phyloP scores from a whole-genome alignment of 2,329 filamentous ascomycete species.

The Aspergillus carbonarius region DNA sequence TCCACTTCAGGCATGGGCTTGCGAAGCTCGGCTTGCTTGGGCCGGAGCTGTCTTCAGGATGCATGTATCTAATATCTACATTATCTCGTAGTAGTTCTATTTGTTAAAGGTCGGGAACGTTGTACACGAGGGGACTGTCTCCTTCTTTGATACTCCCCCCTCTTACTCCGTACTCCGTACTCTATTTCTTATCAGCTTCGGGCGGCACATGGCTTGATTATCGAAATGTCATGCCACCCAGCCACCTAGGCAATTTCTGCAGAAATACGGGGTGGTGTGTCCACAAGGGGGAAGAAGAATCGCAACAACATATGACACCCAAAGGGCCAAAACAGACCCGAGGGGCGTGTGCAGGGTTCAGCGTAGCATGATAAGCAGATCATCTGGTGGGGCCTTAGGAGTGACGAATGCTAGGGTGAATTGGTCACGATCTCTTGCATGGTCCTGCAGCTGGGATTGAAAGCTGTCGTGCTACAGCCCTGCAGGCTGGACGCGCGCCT shows the following conservation, averaged over 20 bases:
- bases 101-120: too few species aligned
- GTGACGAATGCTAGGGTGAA: conserved; percentile 8
- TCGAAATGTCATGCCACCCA: conserved; percentile 3
- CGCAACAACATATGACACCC: conserved; percentile 6
- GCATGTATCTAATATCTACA: too few species aligned
- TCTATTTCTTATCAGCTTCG: not conserved
- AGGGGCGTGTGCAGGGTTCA: conserved; percentile 3
- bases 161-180: not conserved
- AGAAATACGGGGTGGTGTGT: conserved; percentile 1
- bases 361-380: conserved; percentile 9
- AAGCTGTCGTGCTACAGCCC: conserved; percentile 4
- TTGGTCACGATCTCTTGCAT: conserved; percentile 8
- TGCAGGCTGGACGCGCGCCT: not conserved
- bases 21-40: conserved; percentile 1
- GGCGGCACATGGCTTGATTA: not conserved
- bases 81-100: too few species aligned
- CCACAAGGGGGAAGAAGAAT: not conserved
- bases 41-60: not conserved
- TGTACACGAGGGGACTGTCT: not conserved
- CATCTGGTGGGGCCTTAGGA: conserved; percentile 5
- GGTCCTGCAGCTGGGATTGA: conserved; percentile 4
- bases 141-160: not conserved
- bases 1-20: conserved; percentile 6
- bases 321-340: not conserved
- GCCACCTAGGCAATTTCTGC: not conserved